A percentile compares a stretch with the other conserved stretches of the same genome.
These are phyloP conservation scores for Dryadomyces quercus-mongolicae DNA, from an alignment of 2,329 filamentous ascomycete genomes.

Conservation along the genomic window DNA sequence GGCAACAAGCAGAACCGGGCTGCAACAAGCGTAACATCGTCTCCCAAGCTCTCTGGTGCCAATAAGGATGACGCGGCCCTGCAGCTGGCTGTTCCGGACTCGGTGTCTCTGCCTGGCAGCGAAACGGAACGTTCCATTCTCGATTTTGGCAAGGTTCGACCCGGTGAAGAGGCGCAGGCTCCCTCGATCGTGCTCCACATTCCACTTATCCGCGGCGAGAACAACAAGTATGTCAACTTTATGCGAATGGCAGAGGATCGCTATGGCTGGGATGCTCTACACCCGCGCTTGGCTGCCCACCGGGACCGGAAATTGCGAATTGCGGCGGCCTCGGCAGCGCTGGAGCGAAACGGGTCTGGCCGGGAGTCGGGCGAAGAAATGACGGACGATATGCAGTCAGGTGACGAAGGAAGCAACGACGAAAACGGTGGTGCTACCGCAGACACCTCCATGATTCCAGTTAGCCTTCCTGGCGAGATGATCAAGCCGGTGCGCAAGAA, in stretches of 20 bases:
- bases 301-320: conserved; percentile 80
- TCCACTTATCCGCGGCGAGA: conserved; percentile 58
- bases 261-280: conserved; percentile 88
- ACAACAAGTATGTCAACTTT: conserved; percentile 90
- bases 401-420: conserved; percentile 71
- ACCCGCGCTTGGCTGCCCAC: conserved; percentile 81
- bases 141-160: conserved; percentile 47
- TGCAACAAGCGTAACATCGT: conserved; percentile 22
- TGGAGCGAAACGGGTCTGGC: conserved; percentile 62
- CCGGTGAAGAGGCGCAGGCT: conserved; percentile 45
- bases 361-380: conserved; percentile 70
- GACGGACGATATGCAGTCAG: conserved; percentile 60
- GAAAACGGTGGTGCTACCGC: conserved; percentile 56
- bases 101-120: conserved; percentile 18
- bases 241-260: conserved; percentile 85
- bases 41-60: conserved; percentile 36
- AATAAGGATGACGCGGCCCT: conserved; percentile 27
- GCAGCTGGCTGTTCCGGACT: conserved; percentile 17
- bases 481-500: conserved; percentile 63
- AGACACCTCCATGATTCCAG: conserved; percentile 21
- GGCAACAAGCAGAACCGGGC: conserved; percentile 24
- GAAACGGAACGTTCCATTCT: conserved; percentile 41
- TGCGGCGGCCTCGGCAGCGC: conserved; percentile 72
- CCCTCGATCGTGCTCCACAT: conserved; percentile 80
- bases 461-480: conserved; percentile 38